phyloP scores from a whole-genome alignment of 345 rosid genomes.

The Populus ilicifolia region DNA sequence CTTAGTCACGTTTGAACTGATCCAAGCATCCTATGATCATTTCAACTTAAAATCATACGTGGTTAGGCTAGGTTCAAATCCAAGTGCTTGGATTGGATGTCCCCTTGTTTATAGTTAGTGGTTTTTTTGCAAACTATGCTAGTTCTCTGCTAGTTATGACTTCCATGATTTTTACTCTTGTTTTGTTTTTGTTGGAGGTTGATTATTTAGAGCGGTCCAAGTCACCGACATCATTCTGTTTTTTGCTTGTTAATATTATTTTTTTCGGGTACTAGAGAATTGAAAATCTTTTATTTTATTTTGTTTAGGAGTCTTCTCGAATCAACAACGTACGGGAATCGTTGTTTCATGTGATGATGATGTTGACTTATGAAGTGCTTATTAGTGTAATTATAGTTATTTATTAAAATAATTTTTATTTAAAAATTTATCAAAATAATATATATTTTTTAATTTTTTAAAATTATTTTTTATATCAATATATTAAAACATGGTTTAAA shows the following conservation, averaged over 20 bases:
- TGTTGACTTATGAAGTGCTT: neutral
- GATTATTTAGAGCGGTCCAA: neutral
- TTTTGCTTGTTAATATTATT: neutral
- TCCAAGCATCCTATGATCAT: neutral
- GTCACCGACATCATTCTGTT: neutral
- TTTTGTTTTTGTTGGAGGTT: neutral
- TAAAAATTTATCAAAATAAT: no score
- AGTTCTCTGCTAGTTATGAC: neutral
- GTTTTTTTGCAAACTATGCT: neutral
- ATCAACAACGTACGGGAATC: neutral
- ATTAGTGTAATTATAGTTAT: no score
- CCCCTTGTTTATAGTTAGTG: neutral
- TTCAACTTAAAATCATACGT: neutral
- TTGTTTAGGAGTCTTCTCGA: neutral
- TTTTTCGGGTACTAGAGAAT: neutral
- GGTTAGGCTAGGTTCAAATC: neutral
- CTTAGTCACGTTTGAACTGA: neutral
- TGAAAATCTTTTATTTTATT: neutral
- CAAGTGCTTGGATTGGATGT: neutral
- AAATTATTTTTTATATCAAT: no score
- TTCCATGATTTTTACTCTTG: neutral
- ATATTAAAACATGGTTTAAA: no score
- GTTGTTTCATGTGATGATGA: neutral
- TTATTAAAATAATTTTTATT: no score
- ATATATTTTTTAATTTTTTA: no score